Percentiles rank a stretch among this genome's conserved stretches.
These are phyloP conservation scores for Rhynchosporium graminicola DNA, from an alignment of 2,329 filamentous ascomycete genomes.

Conservation along the genomic window DNA sequence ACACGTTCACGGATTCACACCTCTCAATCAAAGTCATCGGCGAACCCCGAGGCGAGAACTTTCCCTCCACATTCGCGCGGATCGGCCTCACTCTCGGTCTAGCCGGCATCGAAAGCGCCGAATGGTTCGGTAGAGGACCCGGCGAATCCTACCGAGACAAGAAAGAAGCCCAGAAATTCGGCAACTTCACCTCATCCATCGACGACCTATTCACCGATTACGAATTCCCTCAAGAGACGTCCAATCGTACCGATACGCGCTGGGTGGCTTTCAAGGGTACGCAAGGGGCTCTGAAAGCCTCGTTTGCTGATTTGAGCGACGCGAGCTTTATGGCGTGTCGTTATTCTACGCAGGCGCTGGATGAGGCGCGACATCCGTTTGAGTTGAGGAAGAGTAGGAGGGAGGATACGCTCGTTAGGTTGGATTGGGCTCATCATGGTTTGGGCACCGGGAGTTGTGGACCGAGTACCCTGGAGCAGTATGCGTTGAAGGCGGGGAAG, in stretches of 20 bases:
- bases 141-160: constrained; percentile 69
- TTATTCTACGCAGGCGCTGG: constrained; percentile 56
- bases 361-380: constrained; percentile 58
- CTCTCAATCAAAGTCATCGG: constrained; percentile 53
- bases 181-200: constrained; percentile 50
- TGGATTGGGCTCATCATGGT: constrained; percentile 65
- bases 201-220: constrained; percentile 60
- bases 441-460: constrained; percentile 64
- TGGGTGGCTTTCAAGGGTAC: constrained; percentile 54
- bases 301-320: constrained; percentile 42
- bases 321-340: constrained; percentile 58
- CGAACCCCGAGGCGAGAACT: constrained; percentile 49
- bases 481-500: constrained; percentile 45
- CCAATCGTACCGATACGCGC: constrained; percentile 63
- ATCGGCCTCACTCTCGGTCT: constrained; percentile 59
- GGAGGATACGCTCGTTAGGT: constrained; percentile 55
- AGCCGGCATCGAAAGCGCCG: constrained; percentile 43
- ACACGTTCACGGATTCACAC: constrained; percentile 53
- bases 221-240: constrained; percentile 68
- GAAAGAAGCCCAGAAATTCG: constrained; percentile 60
- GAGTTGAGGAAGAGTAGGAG: constrained; percentile 52
- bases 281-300: constrained; percentile 39
- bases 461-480: constrained; percentile 53
- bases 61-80: constrained; percentile 60
- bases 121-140: constrained; percentile 69